A percentile compares a stretch with the other conserved stretches of the same genome.
Conservation (phyloP, 306 rosid genomes). For the Medicago arabica region DNA sequence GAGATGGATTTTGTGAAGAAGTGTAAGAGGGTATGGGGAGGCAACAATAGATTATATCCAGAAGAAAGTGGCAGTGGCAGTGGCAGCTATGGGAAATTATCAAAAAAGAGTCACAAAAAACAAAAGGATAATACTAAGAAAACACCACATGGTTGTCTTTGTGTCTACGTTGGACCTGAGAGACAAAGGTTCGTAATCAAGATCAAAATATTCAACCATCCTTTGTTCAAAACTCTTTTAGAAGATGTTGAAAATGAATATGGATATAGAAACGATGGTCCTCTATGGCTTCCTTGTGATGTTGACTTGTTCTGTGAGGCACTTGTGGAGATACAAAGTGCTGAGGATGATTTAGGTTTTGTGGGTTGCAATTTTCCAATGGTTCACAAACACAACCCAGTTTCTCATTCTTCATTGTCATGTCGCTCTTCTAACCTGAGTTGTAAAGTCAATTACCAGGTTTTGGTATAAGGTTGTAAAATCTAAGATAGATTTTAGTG, state of each 20-base stretch:
- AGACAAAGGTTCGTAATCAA: conserved; percentile 59
- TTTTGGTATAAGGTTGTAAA: conserved; percentile 4
- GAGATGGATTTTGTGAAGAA: conserved; percentile 44
- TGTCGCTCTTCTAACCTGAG: neutral
- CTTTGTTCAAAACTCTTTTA: conserved; percentile 58
- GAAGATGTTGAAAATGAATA: conserved; percentile 72
- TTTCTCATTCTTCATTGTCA: conserved; percentile 15
- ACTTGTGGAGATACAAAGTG: conserved; percentile 37
- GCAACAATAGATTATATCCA: conserved; percentile 1
- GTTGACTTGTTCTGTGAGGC: conserved; percentile 60
- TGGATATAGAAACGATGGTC: conserved; percentile 68
- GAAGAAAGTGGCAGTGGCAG: neutral
- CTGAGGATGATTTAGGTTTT: neutral
- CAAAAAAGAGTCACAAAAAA: neutral
- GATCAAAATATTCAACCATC: conserved; percentile 59
- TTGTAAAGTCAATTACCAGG: neutral
- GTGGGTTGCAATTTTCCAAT: neutral
- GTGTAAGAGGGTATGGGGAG: conserved; percentile 5
- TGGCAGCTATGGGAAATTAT: conserved; percentile 22
- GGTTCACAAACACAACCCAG: neutral
- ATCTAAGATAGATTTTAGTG: no score
- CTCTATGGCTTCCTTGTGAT: conserved; percentile 69
- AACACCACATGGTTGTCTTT: conserved; percentile 56
- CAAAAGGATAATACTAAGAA: neutral
- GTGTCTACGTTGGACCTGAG: conserved; percentile 66